phyloP scores from a whole-genome alignment of 192 early-diverging fungal genomes.

The Spizellomyces sp. region DNA sequence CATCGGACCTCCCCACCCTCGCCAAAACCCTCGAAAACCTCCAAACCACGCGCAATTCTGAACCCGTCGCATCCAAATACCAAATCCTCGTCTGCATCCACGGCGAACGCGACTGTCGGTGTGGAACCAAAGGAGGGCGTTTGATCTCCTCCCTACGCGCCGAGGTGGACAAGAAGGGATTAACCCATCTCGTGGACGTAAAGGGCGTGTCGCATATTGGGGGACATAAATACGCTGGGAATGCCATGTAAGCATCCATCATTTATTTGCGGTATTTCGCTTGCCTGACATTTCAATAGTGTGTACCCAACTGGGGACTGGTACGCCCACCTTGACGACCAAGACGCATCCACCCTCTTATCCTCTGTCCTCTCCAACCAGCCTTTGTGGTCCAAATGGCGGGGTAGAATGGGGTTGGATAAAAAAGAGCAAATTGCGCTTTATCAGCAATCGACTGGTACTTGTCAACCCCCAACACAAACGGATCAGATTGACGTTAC shows the following conservation, averaged over 20 bases:
- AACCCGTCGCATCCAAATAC: neutral
- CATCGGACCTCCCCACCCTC: neutral
- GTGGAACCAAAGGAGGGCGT: slow-evolving; percentile 46
- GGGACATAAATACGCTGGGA: slow-evolving; percentile 61
- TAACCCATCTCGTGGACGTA: slow-evolving; percentile 20
- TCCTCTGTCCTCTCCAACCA: slow-evolving; percentile 39
- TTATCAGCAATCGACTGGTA: slow-evolving; percentile 12
- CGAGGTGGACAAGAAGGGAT: slow-evolving; percentile 40
- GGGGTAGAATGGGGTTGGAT: slow-evolving; percentile 50
- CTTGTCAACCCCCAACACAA: neutral
- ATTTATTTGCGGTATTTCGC: too few species aligned
- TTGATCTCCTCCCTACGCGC: slow-evolving; percentile 40
- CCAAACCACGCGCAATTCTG: neutral
- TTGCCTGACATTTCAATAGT: neutral
- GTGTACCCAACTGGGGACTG: slow-evolving; percentile 58
- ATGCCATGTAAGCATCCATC: slow-evolving; percentile 41
- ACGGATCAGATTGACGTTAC: slow-evolving; percentile 7
- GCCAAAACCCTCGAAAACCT: neutral
- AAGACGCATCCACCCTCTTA: slow-evolving; percentile 45
- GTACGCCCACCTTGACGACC: slow-evolving; percentile 49
- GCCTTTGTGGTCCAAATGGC: slow-evolving; percentile 54
- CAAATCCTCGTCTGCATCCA: slow-evolving; percentile 46
- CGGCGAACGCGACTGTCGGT: slow-evolving; percentile 51
- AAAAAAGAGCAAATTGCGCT: slow-evolving; percentile 44
- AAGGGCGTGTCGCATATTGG: slow-evolving; percentile 59